Base-by-base conservation (phyloP, 805 yeast genomes). In the Starmerella asiatica region DNA sequence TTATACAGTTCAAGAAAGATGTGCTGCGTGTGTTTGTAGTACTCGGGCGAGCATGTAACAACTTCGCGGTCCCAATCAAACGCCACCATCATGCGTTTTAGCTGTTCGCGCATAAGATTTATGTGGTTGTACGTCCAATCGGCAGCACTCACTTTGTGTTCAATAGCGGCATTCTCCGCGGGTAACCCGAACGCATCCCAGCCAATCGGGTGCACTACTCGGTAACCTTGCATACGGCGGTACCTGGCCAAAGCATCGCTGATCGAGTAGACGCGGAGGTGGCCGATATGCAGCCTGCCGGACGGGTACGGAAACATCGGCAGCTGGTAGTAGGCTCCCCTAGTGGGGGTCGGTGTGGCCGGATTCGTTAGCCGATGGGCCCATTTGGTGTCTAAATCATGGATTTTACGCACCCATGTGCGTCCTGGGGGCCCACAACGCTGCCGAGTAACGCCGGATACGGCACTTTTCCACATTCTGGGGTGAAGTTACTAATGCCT, bases 101-200 rank as follows among this genome's bases (percentile, higher is more conserved):
- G 73, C 59, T 91, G 97, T 16, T 63, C 66, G 53, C 79, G 82
- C 98, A 91, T 91, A 51, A 76, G 80, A 1, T 58, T 61, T n/a
- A 91, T 84, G 56, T 91, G 91, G 14, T 63, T 53, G 31, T 62
- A 67, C 0, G 98, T 91, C 98, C 98, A 91, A 1, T 59, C 68
- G 0, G 73, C 71, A 0, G 98, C 96, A 46, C 73, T 74, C 11
- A 83, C 67, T 1, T 75, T 74, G 45, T 93, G 63, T 57, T 86
- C 94, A 23, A 84, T 76, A 0, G 98, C 98, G 0, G 98, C 98
- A 58, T 91, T 91, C 57, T 91, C 98, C 1, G 98, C 98, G 0
- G 98, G 98, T 21, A 91, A 65, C 1, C 98, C 98, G 67, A 91
- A 91, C 0, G 97, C 94, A 64, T 91, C 98, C 96, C 96, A 91